phyloP scores from a whole-genome alignment of 2,329 filamentous ascomycete species.

The Allantophomopsis cytisporea region DNA sequence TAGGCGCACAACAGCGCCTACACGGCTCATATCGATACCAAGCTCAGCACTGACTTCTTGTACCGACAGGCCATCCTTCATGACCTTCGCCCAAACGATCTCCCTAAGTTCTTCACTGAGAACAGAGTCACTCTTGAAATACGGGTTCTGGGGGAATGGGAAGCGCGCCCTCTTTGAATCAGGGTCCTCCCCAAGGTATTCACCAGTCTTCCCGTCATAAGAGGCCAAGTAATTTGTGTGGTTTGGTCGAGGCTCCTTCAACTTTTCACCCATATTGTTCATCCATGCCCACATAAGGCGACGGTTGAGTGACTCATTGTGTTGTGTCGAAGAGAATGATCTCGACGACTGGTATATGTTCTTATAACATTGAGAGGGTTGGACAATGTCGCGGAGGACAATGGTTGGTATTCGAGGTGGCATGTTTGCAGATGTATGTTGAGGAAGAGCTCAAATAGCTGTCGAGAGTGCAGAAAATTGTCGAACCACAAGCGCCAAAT shows the following conservation, averaged over 20 bases:
- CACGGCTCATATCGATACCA: slow-evolving; percentile 53
- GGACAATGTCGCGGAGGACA: slow-evolving; percentile 6
- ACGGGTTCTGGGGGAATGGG: slow-evolving; percentile 48
- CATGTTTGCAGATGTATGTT: slow-evolving; percentile 7
- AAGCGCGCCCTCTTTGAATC: slow-evolving; percentile 8
- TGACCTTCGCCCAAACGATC: slow-evolving; percentile 46
- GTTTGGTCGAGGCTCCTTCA: slow-evolving; percentile 12
- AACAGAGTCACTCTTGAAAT: slow-evolving; percentile 46
- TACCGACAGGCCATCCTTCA: slow-evolving; percentile 39
- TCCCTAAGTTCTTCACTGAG: slow-evolving; percentile 51
- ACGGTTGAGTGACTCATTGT: slow-evolving; percentile 14
- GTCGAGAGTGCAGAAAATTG: too few relatives aligned
- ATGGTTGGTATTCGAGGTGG: slow-evolving; percentile 11
- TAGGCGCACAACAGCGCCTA: slow-evolving; percentile 55
- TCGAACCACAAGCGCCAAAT: too few relatives aligned
- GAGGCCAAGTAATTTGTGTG: slow-evolving; percentile 19
- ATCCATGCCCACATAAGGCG: slow-evolving; percentile 16
- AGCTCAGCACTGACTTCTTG: slow-evolving; percentile 48
- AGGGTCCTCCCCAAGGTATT: slow-evolving; percentile 1
- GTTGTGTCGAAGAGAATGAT: slow-evolving; percentile 17
- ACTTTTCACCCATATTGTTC: slow-evolving; percentile 10
- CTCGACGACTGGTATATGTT: slow-evolving; percentile 9
- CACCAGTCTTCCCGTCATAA: slow-evolving; percentile 10
- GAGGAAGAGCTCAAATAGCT: too few relatives aligned
- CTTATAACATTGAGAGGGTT: slow-evolving; percentile 11